phyloP scores from a whole-genome alignment of 2,329 filamentous ascomycete species.

The Nemania abortiva region DNA sequence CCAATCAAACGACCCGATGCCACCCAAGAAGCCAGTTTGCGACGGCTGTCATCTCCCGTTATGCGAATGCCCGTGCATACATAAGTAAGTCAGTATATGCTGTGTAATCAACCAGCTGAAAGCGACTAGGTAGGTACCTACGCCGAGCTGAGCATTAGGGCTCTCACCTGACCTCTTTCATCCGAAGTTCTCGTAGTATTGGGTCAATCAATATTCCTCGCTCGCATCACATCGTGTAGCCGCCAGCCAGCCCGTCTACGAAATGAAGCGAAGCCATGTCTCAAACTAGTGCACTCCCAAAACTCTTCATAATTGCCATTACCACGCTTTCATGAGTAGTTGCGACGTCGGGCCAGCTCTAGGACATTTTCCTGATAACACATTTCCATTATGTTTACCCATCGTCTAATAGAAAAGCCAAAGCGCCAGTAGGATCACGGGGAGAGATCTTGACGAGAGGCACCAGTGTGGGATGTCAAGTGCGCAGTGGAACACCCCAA shows the following conservation, averaged over 20 bases:
- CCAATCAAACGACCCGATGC: slow-evolving; percentile 3
- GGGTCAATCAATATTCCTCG: background rate
- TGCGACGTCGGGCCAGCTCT: slow-evolving; percentile 31
- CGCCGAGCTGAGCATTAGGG: background rate
- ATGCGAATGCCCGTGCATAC: background rate
- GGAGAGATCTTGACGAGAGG: slow-evolving; percentile 31
- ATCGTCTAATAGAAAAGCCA: slow-evolving; percentile 39
- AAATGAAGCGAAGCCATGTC: background rate
- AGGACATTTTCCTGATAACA: slow-evolving; percentile 29
- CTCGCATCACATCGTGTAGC: background rate
- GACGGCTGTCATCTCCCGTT: background rate
- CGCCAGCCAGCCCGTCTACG: background rate
- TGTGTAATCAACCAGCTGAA: background rate
- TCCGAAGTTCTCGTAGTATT: background rate
- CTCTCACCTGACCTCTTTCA: slow-evolving; percentile 3
- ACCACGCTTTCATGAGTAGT: slow-evolving; percentile 3
- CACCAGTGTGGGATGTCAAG: slow-evolving; percentile 29
- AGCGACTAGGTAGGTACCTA: background rate
- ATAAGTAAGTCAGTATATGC: background rate
- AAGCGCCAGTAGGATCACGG: slow-evolving; percentile 38
- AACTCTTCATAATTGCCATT: background rate
- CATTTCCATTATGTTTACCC: slow-evolving; percentile 37
- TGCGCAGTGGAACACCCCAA: slow-evolving; percentile 29
- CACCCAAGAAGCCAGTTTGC: background rate
- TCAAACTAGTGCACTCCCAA: background rate